A percentile compares a stretch with the other conserved stretches of the same genome.
phyloP scores from a whole-genome alignment of 768 basidiomycete species.

The Podaxis sp. region DNA sequence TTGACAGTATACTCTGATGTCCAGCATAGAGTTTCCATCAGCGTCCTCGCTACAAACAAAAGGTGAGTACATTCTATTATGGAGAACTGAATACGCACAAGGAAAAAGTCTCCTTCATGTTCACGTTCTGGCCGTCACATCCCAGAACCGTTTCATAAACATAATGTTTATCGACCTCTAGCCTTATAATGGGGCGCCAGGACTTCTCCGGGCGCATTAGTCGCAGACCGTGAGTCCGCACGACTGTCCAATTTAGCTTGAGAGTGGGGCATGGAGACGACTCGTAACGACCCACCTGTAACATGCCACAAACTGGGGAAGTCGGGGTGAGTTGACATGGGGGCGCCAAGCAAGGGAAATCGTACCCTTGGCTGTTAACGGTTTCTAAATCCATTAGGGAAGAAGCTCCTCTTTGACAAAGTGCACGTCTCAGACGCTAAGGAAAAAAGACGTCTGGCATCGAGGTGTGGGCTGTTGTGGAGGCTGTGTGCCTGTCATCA shows the following conservation, averaged over 20 bases:
- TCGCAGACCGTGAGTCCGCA: slow-evolving; percentile 39
- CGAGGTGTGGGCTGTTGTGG: not conserved
- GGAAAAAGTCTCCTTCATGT: slow-evolving; percentile 46
- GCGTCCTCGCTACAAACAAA: slow-evolving; percentile 34
- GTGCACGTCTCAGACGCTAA: not conserved
- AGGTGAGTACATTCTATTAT: not conserved
- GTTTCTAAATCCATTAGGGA: not conserved
- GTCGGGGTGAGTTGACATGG: not conserved
- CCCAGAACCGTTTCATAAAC: slow-evolving; percentile 56
- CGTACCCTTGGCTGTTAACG: not conserved
- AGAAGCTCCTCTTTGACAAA: not conserved
- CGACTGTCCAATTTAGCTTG: slow-evolving; percentile 22
- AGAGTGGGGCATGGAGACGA: not conserved
- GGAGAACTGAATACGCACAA: slow-evolving; percentile 39
- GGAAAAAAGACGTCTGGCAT: not conserved
- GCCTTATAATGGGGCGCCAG: slow-evolving; percentile 63
- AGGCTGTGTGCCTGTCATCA: not conserved
- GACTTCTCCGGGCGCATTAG: slow-evolving; percentile 55
- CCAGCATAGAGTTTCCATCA: slow-evolving; percentile 34
- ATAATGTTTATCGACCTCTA: slow-evolving; percentile 51
- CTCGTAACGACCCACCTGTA: slow-evolving; percentile 19
- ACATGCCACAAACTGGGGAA: slow-evolving; percentile 27
- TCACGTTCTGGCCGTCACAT: slow-evolving; percentile 66
- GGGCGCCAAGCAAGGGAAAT: too few relatives aligned
- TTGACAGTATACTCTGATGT: slow-evolving; percentile 53